phyloP scores from a whole-genome alignment of 805 yeast species.

The Lipomyces spencermartinsiae region DNA sequence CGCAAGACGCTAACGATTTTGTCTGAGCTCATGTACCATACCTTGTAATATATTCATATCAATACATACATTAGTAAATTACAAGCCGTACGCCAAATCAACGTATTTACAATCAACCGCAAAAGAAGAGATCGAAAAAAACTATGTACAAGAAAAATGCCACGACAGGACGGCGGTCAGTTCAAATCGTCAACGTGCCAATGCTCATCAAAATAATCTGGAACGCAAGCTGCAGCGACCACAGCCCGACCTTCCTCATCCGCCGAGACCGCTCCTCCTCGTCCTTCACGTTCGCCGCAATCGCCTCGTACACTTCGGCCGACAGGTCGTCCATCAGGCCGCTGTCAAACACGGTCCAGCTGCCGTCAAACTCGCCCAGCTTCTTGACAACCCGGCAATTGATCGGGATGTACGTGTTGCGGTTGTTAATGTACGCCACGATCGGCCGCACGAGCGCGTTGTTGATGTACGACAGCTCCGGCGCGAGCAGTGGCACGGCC shows the following conservation, averaged over 20 bases:
- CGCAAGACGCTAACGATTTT: neutral
- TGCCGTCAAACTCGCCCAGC: constrained; percentile 85
- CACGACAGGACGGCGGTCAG: too few relatives aligned
- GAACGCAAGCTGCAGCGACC: constrained; percentile 85
- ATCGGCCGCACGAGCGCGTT: constrained; percentile 92
- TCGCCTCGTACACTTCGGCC: constrained; percentile 86
- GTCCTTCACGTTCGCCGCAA: constrained; percentile 85
- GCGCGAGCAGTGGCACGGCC: constrained; percentile 81
- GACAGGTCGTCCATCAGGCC: constrained; percentile 89
- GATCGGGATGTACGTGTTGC: constrained; percentile 87
- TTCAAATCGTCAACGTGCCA: constrained; percentile 35
- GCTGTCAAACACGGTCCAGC: constrained; percentile 96
- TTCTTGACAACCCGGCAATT: constrained; percentile 80
- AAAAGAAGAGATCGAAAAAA: neutral
- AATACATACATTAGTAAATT: neutral
- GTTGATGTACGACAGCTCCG: constrained; percentile 89
- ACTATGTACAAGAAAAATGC: too few relatives aligned
- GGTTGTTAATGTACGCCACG: constrained; percentile 91
- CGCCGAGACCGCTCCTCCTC: constrained; percentile 77
- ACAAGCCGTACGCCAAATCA: neutral
- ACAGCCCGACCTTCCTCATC: constrained; percentile 84
- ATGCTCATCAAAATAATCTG: constrained; percentile 71
- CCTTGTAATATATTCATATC: neutral
- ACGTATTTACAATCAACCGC: neutral
- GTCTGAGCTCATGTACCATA: too few relatives aligned